Percentiles rank a stretch among this genome's conserved stretches.
Conservation (phyloP, 2,329 filamentous ascomycete genomes). For the Orbilia ellipsospora region DNA sequence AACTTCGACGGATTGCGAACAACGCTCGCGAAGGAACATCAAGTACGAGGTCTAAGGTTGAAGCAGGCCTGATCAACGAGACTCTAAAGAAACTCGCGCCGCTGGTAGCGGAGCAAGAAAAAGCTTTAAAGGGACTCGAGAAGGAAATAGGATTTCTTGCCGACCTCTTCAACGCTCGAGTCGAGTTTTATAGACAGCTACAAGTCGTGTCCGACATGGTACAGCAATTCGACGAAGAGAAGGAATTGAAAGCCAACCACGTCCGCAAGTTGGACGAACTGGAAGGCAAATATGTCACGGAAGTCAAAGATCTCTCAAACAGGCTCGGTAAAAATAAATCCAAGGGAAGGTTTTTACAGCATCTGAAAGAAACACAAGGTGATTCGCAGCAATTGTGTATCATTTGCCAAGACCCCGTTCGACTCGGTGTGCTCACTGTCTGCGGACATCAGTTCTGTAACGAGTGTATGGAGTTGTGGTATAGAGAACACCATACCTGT, state of each 20-base stretch:
- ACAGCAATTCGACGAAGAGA: slow-evolving; percentile 71
- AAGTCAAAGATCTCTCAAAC: slow-evolving; percentile 21
- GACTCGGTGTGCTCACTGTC: slow-evolving; percentile 81
- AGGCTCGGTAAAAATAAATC: slow-evolving; percentile 62
- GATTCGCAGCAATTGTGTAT: slow-evolving; percentile 78
- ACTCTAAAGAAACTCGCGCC: slow-evolving; percentile 72
- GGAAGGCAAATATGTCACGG: slow-evolving; percentile 24
- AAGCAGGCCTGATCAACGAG: slow-evolving; percentile 68
- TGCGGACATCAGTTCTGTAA: slow-evolving; percentile 95
- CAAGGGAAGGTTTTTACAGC: slow-evolving; percentile 77
- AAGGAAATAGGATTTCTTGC: slow-evolving; percentile 39
- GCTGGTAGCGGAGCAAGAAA: slow-evolving; percentile 68
- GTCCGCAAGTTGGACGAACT: slow-evolving; percentile 66
- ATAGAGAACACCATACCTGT: slow-evolving; percentile 77
- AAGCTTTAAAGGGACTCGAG: slow-evolving; percentile 65
- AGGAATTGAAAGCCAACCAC: slow-evolving; percentile 69
- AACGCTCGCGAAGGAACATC: slow-evolving; percentile 63
- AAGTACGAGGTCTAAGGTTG: slow-evolving; percentile 45
- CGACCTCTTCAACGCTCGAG: slow-evolving; percentile 80
- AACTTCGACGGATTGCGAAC: slow-evolving; percentile 67
- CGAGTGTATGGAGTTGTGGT: slow-evolving; percentile 85
- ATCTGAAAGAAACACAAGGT: slow-evolving; percentile 70
- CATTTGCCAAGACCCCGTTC: slow-evolving; percentile 81
- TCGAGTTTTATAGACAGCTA: slow-evolving; percentile 90
- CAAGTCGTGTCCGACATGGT: slow-evolving; percentile 92